Conservation (phyloP, 106 monocot species). For the Phalaenopsis equestris region DNA sequence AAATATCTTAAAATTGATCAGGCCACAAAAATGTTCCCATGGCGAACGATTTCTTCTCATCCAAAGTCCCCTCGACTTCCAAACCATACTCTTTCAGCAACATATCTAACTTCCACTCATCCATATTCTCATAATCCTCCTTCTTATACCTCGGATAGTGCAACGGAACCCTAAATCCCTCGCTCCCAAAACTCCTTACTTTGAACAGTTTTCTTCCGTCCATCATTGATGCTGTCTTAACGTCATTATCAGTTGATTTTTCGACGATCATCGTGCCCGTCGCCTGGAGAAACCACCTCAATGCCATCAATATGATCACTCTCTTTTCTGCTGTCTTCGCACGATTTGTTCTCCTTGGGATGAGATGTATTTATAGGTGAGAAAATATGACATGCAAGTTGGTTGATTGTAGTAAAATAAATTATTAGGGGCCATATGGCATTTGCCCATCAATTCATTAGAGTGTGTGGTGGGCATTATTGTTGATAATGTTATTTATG, state of each 20-base stretch:
- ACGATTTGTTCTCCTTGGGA: background rate
- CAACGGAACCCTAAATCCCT: slow-evolving; percentile 40
- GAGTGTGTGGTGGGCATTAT: background rate
- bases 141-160: slow-evolving; percentile 53
- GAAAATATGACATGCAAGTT: too few relatives aligned
- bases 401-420: too few relatives aligned
- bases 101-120: slow-evolving; percentile 43
- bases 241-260: background rate
- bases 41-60: slow-evolving; percentile 37
- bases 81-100: slow-evolving; percentile 43
- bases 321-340: too few relatives aligned
- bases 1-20: background rate
- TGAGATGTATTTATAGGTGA: slow-evolving; percentile 1
- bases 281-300: slow-evolving; percentile 7
- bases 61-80: slow-evolving; percentile 16
- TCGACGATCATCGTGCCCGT: background rate
- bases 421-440: background rate
- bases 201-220: background rate
- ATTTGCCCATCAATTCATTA: background rate
- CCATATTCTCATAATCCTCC: slow-evolving; percentile 50
- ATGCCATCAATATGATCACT: too few relatives aligned
- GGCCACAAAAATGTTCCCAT: slow-evolving; percentile 56
- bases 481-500: background rate
- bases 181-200: background rate
- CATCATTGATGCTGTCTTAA: background rate